Evolutionary conservation across 2,329 filamentous ascomycete genomes (phyloP), one percentile per base, ranked within the genome.

Genomic region (Myriosclerotinia scirpicola): DNA sequence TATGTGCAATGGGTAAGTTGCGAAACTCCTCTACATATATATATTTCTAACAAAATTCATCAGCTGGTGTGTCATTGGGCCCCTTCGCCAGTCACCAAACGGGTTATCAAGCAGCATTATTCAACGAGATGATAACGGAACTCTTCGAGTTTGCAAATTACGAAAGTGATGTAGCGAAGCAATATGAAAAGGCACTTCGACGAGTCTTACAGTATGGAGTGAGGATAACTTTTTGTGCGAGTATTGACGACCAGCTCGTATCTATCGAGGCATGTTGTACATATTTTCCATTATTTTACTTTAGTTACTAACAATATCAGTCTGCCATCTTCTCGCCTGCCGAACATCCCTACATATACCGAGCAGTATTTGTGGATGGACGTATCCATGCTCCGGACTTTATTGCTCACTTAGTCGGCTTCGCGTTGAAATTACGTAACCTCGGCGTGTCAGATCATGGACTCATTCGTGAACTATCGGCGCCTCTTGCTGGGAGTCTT

Each of bases 181-280:
- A 91, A 71, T 96, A 97, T 71, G 87, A 92, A 72, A 82, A 87
- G 38, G 87, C 93, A 0, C 80, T 98, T 3, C 87, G 90, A 73
- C 85, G 85, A 12, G 89, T 90, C 1, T 81, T 99, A 8, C 84
- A 88, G 20, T 90, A 92, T 73, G 93, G 93, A 15, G 91, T 91
- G 17, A 87, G 92, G 52, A 86, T 98, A 59, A 90, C 93, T 0
- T 97, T 93, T 76, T 84, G 96, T 67, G 94, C 94, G 64, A 97
- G 93, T 77, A 96, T 99, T 62, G 95, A 99, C 76, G 95, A 99
- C 77, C 95, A 99, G 78, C 83, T 99, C 2, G 93, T 99, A 17
- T 94, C 93, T 5, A 82, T 99, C 75, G 94, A 97, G 82, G 90
- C 91, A 73, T 54, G 67, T 69, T n/a, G n/a, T 40, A 22, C 40